Evolutionary conservation across 1,284 basidiomycete genomes (phyloP), one percentile per base, ranked within the genome.

Genomic region (Cutaneotrichosporon mucoides): DNA sequence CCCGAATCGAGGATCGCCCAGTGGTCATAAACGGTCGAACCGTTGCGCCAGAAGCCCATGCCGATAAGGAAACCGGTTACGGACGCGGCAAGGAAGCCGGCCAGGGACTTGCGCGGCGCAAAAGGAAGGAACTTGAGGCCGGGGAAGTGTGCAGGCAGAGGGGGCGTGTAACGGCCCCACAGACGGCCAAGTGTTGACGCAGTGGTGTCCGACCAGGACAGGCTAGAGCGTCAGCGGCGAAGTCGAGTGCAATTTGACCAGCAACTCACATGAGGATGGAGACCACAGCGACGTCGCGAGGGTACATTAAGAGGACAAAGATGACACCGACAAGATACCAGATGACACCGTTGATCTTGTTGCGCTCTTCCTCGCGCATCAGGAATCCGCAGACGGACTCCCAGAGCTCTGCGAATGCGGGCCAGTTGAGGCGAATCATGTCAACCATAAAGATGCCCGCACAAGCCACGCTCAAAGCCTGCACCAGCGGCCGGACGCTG

Each of bases 141-240:
- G 4, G 75, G 76, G 42, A 81, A 59, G 57, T 84, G 83, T 13
- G 78, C 73, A 2, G 89, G 89, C 1, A 98, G 86, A 8, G 83
- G 85, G 1, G 87, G 85, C 0, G 93, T 95, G 65, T 82, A 81
- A 11, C 81, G 79, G 16, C 92, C 92, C 76, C 86, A 92, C 44
- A 92, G 81, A 33, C 95, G 87, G 44, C 95, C 95, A 63, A 97
- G 83, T 6, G 92, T 92, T 4, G 93, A 96, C 0, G 95, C 95
- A 12, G 90, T 86, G 0, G 95, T 98, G 79, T 99, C 95, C 4
- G 92, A 93, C 91, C 95, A 97, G 35, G 93, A 94, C 47, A 99
- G 86, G 63, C 90, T 94, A 62, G 16, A 9, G 11, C 10, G 56
- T 58, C 34, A 57, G 53, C 44, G 16, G 16, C 9, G 24, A 24